Evolutionary conservation across 169 alveolate genomes (phyloP).

Genomic region (Perkinsus chesapeaki): DNA sequence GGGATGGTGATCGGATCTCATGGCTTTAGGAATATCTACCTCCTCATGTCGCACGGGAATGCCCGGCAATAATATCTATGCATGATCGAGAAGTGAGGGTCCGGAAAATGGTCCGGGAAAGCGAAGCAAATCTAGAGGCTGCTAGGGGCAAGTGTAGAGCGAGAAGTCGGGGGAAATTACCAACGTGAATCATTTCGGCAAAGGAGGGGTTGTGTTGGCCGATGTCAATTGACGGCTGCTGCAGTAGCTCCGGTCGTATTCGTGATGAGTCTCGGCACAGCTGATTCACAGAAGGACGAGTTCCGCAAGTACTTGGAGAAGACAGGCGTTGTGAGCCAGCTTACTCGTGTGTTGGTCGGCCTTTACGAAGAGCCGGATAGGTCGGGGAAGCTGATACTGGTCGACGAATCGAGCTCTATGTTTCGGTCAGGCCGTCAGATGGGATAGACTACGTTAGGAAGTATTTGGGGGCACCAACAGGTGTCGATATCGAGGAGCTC

Average conservation of each 20-base stretch:
- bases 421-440: conserved; percentile 44
- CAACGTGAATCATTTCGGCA: background rate
- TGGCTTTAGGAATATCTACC: background rate
- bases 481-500: conserved; percentile 63
- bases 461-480: conserved; percentile 74
- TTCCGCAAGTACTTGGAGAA: conserved; percentile 74
- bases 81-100: background rate
- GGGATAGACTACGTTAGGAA: conserved; percentile 72
- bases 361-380: conserved; percentile 72
- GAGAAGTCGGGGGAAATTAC: background rate
- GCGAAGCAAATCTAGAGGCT: background rate
- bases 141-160: background rate
- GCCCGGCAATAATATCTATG: background rate
- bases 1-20: background rate
- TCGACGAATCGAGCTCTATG: background rate
- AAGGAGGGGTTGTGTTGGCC: background rate
- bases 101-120: background rate
- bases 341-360: conserved; percentile 74
- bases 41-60: background rate
- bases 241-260: background rate
- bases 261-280: conserved; percentile 53
- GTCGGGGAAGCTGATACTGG: background rate
- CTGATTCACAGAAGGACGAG: conserved; percentile 71
- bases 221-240: background rate
- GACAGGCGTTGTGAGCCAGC: conserved; percentile 70